Percentiles rank a stretch among this genome's conserved stretches.
These are phyloP conservation scores for Colletotrichum euphorbiae DNA, from an alignment of 2,329 filamentous ascomycete genomes.

Conservation along the genomic window DNA sequence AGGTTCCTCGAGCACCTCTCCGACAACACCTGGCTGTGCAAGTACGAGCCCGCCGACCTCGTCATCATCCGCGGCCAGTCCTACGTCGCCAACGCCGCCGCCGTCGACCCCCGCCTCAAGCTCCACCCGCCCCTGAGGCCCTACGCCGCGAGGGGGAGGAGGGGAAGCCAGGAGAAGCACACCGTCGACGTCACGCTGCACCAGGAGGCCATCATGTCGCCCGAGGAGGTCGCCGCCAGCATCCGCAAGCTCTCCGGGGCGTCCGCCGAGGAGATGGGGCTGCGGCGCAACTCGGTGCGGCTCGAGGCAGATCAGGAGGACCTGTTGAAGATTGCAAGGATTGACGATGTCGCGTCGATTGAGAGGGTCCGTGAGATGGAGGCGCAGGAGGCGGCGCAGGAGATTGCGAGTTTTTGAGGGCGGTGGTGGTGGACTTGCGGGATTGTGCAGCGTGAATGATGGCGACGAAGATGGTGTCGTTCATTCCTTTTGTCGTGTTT, in stretches of 20 bases:
- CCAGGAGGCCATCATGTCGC: background rate
- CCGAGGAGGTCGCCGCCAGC: background rate
- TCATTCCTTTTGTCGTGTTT: too few relatives aligned
- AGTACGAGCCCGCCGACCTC: slow-evolving; percentile 3
- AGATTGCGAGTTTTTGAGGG: too few relatives aligned
- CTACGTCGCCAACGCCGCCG: background rate
- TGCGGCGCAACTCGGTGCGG: background rate
- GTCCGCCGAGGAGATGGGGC: background rate
- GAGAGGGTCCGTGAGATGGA: background rate
- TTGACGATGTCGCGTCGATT: background rate
- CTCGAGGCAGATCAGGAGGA: background rate
- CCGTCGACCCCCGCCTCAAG: background rate
- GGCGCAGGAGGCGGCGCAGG: too few relatives aligned
- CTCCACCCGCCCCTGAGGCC: background rate
- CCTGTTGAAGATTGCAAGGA: background rate
- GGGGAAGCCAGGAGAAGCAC: background rate
- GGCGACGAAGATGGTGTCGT: too few relatives aligned
- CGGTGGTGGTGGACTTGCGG: too few relatives aligned
- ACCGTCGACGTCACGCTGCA: slow-evolving; percentile 1
- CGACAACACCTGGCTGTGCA: slow-evolving; percentile 20
- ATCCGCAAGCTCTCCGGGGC: background rate
- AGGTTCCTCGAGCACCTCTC: slow-evolving; percentile 7
- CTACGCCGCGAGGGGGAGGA: background rate
- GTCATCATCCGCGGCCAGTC: slow-evolving; percentile 9
- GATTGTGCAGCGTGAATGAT: too few relatives aligned